Conservation (phyloP, 1,284 basidiomycete genomes). For the Porogramme epimiltina region DNA sequence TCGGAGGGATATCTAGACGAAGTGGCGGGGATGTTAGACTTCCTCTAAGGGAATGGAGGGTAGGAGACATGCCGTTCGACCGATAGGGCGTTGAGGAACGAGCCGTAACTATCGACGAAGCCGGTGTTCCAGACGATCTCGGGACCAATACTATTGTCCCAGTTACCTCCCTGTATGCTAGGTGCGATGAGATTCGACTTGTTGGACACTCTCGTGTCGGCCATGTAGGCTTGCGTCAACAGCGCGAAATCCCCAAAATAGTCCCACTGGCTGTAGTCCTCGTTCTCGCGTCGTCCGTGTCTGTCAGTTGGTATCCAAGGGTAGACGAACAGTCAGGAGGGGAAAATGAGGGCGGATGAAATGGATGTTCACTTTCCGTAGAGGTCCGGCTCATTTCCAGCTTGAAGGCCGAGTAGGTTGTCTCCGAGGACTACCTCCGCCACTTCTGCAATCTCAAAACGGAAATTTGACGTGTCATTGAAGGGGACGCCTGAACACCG, state of each 20-base stretch:
- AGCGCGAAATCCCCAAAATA: conserved; percentile 43
- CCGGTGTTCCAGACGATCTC: conserved; percentile 48
- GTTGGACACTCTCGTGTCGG: conserved; percentile 33
- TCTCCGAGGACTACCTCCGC: conserved; percentile 55
- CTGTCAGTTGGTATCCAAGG: background rate
- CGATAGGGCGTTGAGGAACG: conserved; percentile 40
- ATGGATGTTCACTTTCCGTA: conserved; percentile 38
- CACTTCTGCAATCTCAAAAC: conserved; percentile 50
- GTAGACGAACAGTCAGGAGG: background rate
- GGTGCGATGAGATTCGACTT: conserved; percentile 21
- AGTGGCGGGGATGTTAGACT: background rate
- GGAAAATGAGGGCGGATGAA: too few relatives aligned
- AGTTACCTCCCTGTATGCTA: conserved; percentile 17
- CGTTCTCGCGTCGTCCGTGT: conserved; percentile 16
- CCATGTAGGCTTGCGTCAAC: conserved; percentile 40
- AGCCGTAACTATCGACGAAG: conserved; percentile 32
- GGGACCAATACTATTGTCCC: conserved; percentile 14
- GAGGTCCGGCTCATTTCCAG: conserved; percentile 73
- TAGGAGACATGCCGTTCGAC: conserved; percentile 45
- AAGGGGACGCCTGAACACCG: conserved; percentile 43
- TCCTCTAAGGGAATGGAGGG: background rate
- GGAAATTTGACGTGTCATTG: conserved; percentile 48
- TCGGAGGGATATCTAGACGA: conserved; percentile 47
- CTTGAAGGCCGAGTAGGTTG: conserved; percentile 54
- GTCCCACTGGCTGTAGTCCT: background rate